A percentile compares a stretch with the other conserved stretches of the same genome.
Conservation (phyloP, 2,329 filamentous ascomycete genomes). For the Alternaria triticina region DNA sequence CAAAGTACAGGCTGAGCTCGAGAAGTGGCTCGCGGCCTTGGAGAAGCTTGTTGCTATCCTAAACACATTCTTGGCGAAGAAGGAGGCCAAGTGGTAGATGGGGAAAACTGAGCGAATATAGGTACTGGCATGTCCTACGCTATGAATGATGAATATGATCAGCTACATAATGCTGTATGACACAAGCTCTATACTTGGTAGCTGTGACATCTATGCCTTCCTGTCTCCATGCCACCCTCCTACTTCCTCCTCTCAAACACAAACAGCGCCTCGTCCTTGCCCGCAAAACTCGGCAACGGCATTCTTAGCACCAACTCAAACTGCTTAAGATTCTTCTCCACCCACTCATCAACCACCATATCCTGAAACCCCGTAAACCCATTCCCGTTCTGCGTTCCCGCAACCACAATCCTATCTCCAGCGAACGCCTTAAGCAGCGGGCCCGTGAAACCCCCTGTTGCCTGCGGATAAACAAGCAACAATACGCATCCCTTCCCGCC, state of each 20-base stretch:
- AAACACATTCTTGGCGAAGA: conserved; percentile 60
- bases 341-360: conserved; percentile 70
- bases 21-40: conserved; percentile 75
- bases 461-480: conserved; percentile 75
- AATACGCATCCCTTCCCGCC: conserved; percentile 64
- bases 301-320: conserved; percentile 70
- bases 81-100: conserved; percentile 43
- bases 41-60: conserved; percentile 81
- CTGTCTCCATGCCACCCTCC: not conserved
- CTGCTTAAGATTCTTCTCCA: conserved; percentile 61
- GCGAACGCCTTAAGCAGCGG: conserved; percentile 66
- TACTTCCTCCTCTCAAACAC: conserved; percentile 59
- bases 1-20: conserved; percentile 69
- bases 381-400: conserved; percentile 76
- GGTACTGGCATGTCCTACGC: not conserved
- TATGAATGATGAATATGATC: not conserved
- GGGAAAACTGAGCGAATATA: not conserved
- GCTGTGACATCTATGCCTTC: not conserved
- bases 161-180: not conserved
- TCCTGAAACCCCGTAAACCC: conserved; percentile 74
- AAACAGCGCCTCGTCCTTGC: conserved; percentile 77
- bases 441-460: conserved; percentile 70
- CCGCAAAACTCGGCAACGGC: conserved; percentile 74
- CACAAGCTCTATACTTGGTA: not conserved
- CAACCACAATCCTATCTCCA: conserved; percentile 71